Base-by-base conservation (phyloP, 352 stramenopile genomes). In the Phytophthora lateralis region DNA sequence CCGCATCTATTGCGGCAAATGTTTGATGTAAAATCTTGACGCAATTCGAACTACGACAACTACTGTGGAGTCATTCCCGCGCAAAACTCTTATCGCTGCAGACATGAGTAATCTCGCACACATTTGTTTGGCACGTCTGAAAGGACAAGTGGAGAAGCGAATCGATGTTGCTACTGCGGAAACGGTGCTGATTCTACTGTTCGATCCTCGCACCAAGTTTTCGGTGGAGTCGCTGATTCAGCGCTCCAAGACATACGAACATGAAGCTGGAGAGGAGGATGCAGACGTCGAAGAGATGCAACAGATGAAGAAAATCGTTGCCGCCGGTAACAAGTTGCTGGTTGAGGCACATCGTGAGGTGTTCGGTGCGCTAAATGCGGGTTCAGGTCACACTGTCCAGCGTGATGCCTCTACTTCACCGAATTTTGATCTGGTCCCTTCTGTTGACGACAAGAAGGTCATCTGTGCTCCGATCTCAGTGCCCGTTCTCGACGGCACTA, bases 131-230 rank as follows among this genome's bases (percentile, higher is more conserved):
- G 37, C 24, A 3, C 38, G 50, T 4, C 27, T 34, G 29, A 56
- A 49, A 37, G 15, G 39, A 0, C 50, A 49, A 49, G n/a, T 58
- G 6, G 39, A 35, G 15, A 37, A 49, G 27, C 11, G 50, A 15
- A 39, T 58, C 7, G n/a, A 17, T 17, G n/a, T 14, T 7, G 6
- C 30, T 6, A 58, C 37, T 4, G 15, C 39, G 21, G 37, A 49
- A 37, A 49, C 21, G 1, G 38, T 58, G 5, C 2, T 58, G 37
- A 41, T 49, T 24, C 15, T 58, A 4, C 26, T 58, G 37, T 26
- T 58, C 6, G 50, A 58, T 15, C 50, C 50, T n/a, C 37, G 37
- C 17, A 58, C 50, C 6, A 49, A 58, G 27, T 18, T 32, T 8
- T 49, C 50, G 1, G 47, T 55, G 2, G n/a, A 39, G 27, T 52